Percentiles rank a stretch among this genome's conserved stretches.
These are phyloP conservation scores for Eucommia ulmoides DNA, from an alignment of 257 asterid species.

Conservation along the genomic window DNA sequence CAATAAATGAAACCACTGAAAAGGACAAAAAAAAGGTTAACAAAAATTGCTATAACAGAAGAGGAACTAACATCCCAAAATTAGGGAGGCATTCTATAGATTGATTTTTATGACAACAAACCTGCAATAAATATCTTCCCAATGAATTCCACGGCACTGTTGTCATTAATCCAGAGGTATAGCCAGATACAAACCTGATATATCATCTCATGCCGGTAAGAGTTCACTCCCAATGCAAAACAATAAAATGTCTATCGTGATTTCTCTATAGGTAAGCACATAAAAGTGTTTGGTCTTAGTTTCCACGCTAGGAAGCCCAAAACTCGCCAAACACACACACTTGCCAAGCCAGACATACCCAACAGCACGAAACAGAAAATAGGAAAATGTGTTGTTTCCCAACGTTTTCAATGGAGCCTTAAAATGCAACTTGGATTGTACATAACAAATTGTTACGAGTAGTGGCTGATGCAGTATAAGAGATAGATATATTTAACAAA, in stretches of 20 bases:
- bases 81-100: conserved; percentile 1
- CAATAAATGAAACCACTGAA: conserved; percentile 77
- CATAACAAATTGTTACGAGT: no score
- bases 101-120: conserved; percentile 3
- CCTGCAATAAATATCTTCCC: conserved; percentile 93
- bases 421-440: no score
- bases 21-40: conserved; percentile 19
- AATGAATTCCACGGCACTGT: conserved; percentile 40
- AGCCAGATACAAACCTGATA: conserved; percentile 70
- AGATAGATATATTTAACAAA: conserved; percentile 9
- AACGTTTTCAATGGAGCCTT: no score
- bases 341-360: neutral
- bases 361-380: neutral
- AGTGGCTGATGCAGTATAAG: no score
- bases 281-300: neutral
- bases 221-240: neutral
- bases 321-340: neutral
- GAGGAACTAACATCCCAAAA: neutral
- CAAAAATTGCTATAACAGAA: conserved; percentile 6
- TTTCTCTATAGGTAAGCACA: neutral
- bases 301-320: neutral
- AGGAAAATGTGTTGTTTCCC: no score
- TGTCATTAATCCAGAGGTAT: conserved; percentile 72
- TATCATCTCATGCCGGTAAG: conserved; percentile 10
- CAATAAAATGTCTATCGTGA: neutral